A percentile compares a stretch with the other conserved stretches of the same genome.
These are phyloP conservation scores for Acrodontium crateriforme DNA, from an alignment of 2,329 filamentous ascomycete species.

Conservation along the genomic window DNA sequence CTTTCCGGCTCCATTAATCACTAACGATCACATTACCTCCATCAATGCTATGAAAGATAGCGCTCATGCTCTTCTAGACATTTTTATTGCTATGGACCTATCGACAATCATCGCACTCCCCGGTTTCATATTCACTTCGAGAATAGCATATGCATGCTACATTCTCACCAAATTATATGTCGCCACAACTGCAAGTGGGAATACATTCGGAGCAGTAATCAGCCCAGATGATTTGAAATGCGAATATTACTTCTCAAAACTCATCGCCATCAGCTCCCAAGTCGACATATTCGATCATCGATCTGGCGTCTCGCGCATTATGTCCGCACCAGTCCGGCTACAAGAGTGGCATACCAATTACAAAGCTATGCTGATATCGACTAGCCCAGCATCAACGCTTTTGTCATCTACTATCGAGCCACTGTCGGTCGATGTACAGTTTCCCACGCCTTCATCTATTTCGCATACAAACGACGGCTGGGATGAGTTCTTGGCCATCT, in stretches of 20 bases:
- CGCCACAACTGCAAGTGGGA: slow-evolving; percentile 12
- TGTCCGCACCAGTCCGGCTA: slow-evolving; percentile 6
- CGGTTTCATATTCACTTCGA: slow-evolving; percentile 10
- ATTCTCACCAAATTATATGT: slow-evolving; percentile 16
- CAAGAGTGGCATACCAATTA: slow-evolving; percentile 12
- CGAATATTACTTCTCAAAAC: slow-evolving; percentile 14
- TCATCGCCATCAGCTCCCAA: slow-evolving; percentile 4
- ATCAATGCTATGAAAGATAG: slow-evolving; percentile 11
- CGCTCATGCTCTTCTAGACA: slow-evolving; percentile 13
- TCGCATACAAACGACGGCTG: too few species aligned
- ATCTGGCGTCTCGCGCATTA: slow-evolving; percentile 9
- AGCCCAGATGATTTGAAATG: slow-evolving; percentile 12
- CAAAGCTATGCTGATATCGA: slow-evolving; percentile 1
- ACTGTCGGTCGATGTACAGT: not conserved
- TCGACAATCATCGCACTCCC: slow-evolving; percentile 10
- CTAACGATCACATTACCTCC: slow-evolving; percentile 13
- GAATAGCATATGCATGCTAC: slow-evolving; percentile 14
- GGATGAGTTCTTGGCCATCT: too few species aligned
- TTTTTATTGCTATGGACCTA: slow-evolving; percentile 6
- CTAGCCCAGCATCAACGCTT: too few species aligned
- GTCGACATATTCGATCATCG: slow-evolving; percentile 6
- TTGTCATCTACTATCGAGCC: not conserved
- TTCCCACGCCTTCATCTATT: slow-evolving; percentile 1
- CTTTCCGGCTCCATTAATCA: slow-evolving; percentile 13
- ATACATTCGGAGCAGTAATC: slow-evolving; percentile 15